Base-by-base conservation (phyloP, 2,329 filamentous ascomycete genomes). In the Acrocalymma vagum region DNA sequence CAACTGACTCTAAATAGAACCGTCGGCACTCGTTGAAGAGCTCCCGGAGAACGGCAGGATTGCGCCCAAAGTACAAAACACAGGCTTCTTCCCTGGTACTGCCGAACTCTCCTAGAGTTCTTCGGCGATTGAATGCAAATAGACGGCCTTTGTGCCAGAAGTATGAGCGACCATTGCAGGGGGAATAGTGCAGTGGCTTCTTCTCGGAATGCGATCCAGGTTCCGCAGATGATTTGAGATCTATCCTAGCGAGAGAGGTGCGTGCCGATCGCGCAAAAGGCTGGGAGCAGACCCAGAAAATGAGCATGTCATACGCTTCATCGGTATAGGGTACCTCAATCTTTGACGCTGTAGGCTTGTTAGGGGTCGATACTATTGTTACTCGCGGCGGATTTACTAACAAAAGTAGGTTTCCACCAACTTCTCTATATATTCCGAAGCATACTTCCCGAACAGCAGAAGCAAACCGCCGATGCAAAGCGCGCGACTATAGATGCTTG, bases 121-220 rank as follows among this genome's bases (percentile, higher is more conserved):
- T 14, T 26, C 42, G n/a, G 10, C 31, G 39, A 20, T 34, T 21
- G 25, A 51, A 51, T 38, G 48, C 21, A 23, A 50, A 42, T 34
- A 43, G 38, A 26, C 16, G 17, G 33, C 25, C 13, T 22, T 47
- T 43, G 17, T 47, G 28, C 44, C 29, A 47, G 34, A 47, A 43
- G 29, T 39, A 47, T n/a, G 16, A 50, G 46, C 42, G 42, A 41
- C 39, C 29, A 44, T 51, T 49, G 31, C 43, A 48, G 3, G 39
- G 43, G 14, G 36, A 43, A 27, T 41, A 51, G 39, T 47, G 28
- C 18, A 51, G 39, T 38, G 36, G 29, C 43, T 50, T 51, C 34
- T 51, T 51, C 8, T 43, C 18, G 25, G 38, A 27, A 34, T 38
- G 29, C 35, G 32, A 42, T 35, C 23, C 26, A 27, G 38, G 28